Conservation (phyloP, 768 basidiomycete species). For the Pleurotus giganteus region DNA sequence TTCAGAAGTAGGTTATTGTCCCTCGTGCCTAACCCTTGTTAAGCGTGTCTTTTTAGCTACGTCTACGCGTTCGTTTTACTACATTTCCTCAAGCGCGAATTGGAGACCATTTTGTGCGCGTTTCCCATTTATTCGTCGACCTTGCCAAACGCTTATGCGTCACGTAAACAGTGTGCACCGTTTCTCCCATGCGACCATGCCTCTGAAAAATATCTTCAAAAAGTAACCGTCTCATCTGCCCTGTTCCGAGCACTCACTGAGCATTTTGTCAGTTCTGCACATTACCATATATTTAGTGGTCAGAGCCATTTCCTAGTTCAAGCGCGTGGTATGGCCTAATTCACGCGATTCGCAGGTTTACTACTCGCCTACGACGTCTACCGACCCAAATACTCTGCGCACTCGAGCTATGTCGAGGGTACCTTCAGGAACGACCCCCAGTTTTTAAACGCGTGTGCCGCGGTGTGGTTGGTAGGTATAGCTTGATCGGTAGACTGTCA, state of each 20-base stretch:
- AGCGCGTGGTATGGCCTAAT: neutral
- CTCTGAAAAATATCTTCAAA: conserved; percentile 77
- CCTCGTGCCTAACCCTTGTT: neutral
- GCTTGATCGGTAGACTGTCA: neutral
- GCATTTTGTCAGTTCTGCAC: conserved; percentile 61
- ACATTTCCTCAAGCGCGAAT: conserved; percentile 90
- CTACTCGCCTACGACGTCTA: conserved; percentile 81
- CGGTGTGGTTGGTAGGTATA: conserved; percentile 71
- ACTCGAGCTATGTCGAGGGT: conserved; percentile 58
- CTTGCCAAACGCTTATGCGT: neutral
- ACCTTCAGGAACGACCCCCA: conserved; percentile 61
- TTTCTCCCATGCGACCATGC: conserved; percentile 96
- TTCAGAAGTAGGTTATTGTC: conserved; percentile 61
- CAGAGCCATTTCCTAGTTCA: conserved; percentile 1
- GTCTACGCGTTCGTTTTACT: conserved; percentile 74
- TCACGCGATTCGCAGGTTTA: conserved; percentile 48
- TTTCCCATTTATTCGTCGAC: conserved; percentile 2
- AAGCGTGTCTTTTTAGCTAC: conserved; percentile 35
- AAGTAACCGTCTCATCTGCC: conserved; percentile 55
- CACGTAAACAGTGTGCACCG: conserved; percentile 59
- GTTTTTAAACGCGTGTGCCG: conserved; percentile 67
- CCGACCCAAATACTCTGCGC: conserved; percentile 70
- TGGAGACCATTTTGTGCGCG: conserved; percentile 90
- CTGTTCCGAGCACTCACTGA: neutral
- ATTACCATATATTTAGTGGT: conserved; percentile 85